Evolutionary conservation across 164 flowering plant genomes (phyloP).

Genomic region (Sedum album): DNA sequence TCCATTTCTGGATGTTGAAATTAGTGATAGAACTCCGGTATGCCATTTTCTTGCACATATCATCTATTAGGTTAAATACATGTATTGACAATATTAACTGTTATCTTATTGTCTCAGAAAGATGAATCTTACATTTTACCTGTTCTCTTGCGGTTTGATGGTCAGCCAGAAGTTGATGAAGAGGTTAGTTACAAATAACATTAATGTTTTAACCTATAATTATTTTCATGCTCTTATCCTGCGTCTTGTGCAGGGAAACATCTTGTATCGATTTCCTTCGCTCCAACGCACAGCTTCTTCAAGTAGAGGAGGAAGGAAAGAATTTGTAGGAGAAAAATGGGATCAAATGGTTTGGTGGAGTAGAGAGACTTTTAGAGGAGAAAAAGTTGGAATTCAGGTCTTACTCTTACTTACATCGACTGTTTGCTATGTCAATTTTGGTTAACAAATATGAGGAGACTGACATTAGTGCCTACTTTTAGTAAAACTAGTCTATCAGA

Average conservation of each 20-base stretch:
- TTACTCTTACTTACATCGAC: neutral
- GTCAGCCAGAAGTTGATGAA: constrained; percentile 92
- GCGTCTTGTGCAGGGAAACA: constrained; percentile 57
- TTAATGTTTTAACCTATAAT: neutral
- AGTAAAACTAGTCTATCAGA: constrained; percentile 70
- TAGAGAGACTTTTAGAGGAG: constrained; percentile 65
- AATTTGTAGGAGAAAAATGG: constrained; percentile 82
- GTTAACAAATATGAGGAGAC: neutral
- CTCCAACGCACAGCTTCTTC: constrained; percentile 84
- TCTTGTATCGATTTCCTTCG: constrained; percentile 82
- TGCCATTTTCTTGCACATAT: neutral
- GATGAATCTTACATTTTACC: constrained; percentile 93
- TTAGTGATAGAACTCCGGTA: constrained; percentile 35
- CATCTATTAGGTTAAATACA: neutral
- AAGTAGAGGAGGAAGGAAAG: constrained; percentile 53
- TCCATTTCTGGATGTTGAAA: constrained; percentile 81
- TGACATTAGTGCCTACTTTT: constrained; percentile 18
- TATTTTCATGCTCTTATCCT: neutral
- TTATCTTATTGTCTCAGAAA: constrained; percentile 28
- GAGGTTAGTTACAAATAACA: constrained; percentile 39
- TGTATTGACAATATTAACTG: neutral
- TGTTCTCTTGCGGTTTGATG: constrained; percentile 85
- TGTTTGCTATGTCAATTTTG: neutral
- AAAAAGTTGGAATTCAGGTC: constrained; percentile 84
- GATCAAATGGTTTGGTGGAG: constrained; percentile 63